Evolutionary conservation across 192 early-diverging fungal genomes (phyloP), one percentile per base, ranked within the genome.

Genomic region (Coemansia biformis): DNA sequence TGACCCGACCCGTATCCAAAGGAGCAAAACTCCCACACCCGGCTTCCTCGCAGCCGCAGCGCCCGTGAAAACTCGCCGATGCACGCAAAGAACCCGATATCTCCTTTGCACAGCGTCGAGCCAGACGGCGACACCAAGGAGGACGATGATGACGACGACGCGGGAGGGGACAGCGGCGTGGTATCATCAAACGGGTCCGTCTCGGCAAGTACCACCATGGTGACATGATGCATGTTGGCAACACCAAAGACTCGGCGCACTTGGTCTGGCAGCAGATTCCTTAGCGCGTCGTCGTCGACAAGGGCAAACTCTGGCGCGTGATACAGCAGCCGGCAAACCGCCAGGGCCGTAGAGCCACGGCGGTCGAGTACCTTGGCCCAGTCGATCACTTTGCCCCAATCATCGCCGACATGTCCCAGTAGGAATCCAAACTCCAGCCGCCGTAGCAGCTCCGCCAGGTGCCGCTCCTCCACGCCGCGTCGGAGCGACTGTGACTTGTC

Each of bases 341-440:
- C 52, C 39, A 71, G 51, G 1, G 60, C 56, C 2, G 48, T 40
- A 39, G 58, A 61, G 38, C 59, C 68, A 15, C 45, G 46, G 14
- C 50, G 40, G 6, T 48, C 54, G 11, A 71, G 57, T 8, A 51
- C 43, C 36, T 64, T 71, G 11, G 51, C 31, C 68, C 68, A 71
- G 36, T 71, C 68, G 14, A 63, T 43, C 1, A 48, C 56, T 12
- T 41, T 35, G 19, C 56, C 68, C 68, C 68, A 71, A 57, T 71
- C 60, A 31, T 59, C 52, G 39, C 11, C 57, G 8, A 52, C 60
- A 8, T 42, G 38, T 34, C 29, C 43, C 46, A 69, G 42, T 34
- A 69, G 41, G 21, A 43, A 54, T n/a, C 43, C 66, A 46, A 62
- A 61, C 14, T 49, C 60, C 59, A 71, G 38, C 17, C 36, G 49